A percentile compares a stretch with the other conserved stretches of the same genome.
phyloP scores from a whole-genome alignment of 352 stramenopile species.

The Plasmopara viticola region DNA sequence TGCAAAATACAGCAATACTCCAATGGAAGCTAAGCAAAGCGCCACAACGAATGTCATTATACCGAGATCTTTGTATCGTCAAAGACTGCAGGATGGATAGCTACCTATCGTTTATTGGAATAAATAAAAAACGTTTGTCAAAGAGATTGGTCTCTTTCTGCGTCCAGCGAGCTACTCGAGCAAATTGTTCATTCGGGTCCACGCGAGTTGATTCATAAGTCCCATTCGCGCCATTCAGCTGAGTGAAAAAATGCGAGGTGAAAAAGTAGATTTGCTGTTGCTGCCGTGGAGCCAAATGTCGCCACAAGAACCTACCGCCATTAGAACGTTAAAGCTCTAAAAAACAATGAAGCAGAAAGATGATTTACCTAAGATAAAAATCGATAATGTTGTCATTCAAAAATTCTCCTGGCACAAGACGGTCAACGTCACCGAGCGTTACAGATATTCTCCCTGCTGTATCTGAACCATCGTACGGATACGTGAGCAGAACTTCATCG shows the following conservation, averaged over 20 bases:
- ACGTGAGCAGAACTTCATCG: slow-evolving; percentile 45
- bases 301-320: slow-evolving; percentile 51
- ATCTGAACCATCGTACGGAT: slow-evolving; percentile 56
- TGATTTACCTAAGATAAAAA: slow-evolving; percentile 83
- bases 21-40: slow-evolving; percentile 75
- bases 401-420: slow-evolving; percentile 87
- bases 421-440: slow-evolving; percentile 81
- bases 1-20: slow-evolving; percentile 83
- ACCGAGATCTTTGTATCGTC: too few relatives aligned
- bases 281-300: slow-evolving; percentile 54
- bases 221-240: slow-evolving; percentile 56
- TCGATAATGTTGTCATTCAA: slow-evolving; percentile 92
- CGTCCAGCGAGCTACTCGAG: slow-evolving; percentile 71
- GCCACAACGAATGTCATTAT: neutral
- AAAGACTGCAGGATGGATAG: too few relatives aligned
- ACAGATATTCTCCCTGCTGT: slow-evolving; percentile 54
- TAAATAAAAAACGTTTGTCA: slow-evolving; percentile 80
- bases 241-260: slow-evolving; percentile 94
- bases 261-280: slow-evolving; percentile 87
- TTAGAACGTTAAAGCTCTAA: too few relatives aligned
- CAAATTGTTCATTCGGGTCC: slow-evolving; percentile 42
- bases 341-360: too few relatives aligned
- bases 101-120: slow-evolving; percentile 87
- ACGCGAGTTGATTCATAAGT: slow-evolving; percentile 19
- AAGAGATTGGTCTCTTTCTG: slow-evolving; percentile 82